A percentile compares a stretch with the other conserved stretches of the same genome.
Evolutionary conservation across 208 protist species (phyloP).

Genomic region (Jaenimonas drosophilae): DNA sequence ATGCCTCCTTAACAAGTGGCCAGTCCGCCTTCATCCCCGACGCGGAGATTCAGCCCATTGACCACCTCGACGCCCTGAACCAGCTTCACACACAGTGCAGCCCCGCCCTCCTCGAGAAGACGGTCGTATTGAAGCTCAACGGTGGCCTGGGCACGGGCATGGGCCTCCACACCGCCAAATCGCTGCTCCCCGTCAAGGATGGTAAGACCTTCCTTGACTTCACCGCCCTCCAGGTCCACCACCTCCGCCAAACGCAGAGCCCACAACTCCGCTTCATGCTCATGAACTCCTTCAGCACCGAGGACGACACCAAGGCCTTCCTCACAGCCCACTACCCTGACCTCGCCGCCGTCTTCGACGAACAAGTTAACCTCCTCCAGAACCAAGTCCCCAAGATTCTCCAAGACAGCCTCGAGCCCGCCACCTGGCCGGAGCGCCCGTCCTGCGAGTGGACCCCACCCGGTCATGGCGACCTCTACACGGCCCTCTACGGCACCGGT

Average conservation of each 20-base stretch:
- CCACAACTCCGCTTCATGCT: slow-evolving; percentile 94
- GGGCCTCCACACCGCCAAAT: slow-evolving; percentile 82
- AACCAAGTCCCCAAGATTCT: slow-evolving; percentile 83
- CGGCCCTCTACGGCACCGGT: slow-evolving; percentile 87
- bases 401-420: slow-evolving; percentile 50
- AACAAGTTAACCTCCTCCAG: slow-evolving; percentile 69
- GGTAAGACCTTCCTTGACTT: slow-evolving; percentile 97
- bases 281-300: slow-evolving; percentile 99
- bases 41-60: slow-evolving; percentile 28
- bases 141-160: slow-evolving; percentile 93
- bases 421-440: slow-evolving; percentile 27
- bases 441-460: slow-evolving; percentile 94
- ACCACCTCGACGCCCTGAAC: slow-evolving; percentile 26
- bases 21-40: slow-evolving; percentile 44
- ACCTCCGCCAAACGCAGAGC: slow-evolving; percentile 75
- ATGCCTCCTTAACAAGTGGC: slow-evolving; percentile 33
- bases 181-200: slow-evolving; percentile 89
- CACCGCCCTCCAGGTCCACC: slow-evolving; percentile 89
- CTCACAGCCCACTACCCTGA: slow-evolving; percentile 38
- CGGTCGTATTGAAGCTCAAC: slow-evolving; percentile 97
- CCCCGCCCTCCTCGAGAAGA: slow-evolving; percentile 43
- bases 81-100: slow-evolving; percentile 13
- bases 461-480: slow-evolving; percentile 99
- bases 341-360: slow-evolving; percentile 36
- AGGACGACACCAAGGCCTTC: slow-evolving; percentile 80